Evolutionary conservation across 768 basidiomycete species (phyloP), one percentile per base, ranked within the genome.

Genomic region (Naganishia kalamii): DNA sequence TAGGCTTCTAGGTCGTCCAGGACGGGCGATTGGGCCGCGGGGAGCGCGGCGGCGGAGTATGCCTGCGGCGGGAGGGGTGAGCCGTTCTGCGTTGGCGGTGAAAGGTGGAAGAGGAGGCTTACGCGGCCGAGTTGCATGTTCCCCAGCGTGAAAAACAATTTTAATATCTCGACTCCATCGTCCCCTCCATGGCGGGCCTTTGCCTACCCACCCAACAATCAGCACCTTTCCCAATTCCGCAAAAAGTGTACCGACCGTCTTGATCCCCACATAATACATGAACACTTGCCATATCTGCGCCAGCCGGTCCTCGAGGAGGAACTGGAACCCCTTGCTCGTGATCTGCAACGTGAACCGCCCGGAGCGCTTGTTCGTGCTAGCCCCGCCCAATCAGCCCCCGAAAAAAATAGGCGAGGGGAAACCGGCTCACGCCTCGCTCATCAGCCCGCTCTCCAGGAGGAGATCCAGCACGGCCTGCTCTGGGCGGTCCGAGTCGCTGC

Each of bases 111-210:
- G 2, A 13, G 1, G 41, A 41, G 37, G 78, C 84, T 76, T 73
- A 92, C 92, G 70, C 87, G 83, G 50, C 92, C 92, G 6, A 98
- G 85, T 74, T 96, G 91, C 86, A 93, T 92, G 3, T 90, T 96
- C 1, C 92, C 92, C 66, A 99, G 82, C 88, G 97, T 96, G 82
- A 98, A 92, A 52, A 97, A 82, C 79, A 98, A 92, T 69, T 88
- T 88, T 62, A 98, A 82, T 10, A 96, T 89, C 75, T 94, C 90
- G 10, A 97, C 90, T 0, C 93, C 82, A 78, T 94, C 93, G 86
- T 92, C 90, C 73, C 86, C 84, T 63, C 90, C 84, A 80, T 89
- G 87, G 88, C 91, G 47, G 29, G 74, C 33, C 47, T 71, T 68
- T 60, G 65, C 62, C 66, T 67, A 40, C 15, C n/a, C 8, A 27